phyloP scores from a whole-genome alignment of 1,284 basidiomycete species.

The Puccinia hordei region DNA sequence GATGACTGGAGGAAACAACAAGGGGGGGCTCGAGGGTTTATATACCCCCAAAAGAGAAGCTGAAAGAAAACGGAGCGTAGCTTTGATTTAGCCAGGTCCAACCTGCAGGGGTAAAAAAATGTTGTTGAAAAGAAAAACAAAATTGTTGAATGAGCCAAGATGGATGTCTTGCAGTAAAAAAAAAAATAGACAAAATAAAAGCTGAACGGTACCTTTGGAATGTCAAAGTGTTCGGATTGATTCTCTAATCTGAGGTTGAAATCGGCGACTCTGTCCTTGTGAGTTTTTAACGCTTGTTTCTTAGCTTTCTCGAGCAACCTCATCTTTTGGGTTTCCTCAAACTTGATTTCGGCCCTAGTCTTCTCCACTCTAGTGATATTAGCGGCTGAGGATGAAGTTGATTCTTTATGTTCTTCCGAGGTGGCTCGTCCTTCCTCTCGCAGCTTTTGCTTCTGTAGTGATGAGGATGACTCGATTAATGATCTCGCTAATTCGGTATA shows the following conservation, averaged over 20 bases:
- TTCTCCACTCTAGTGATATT: constrained; percentile 43
- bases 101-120: neutral
- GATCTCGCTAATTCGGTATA: neutral
- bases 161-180: neutral
- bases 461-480: constrained; percentile 3
- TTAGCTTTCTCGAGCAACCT: constrained; percentile 79
- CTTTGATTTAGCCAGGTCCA: constrained; percentile 6
- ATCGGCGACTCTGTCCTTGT: constrained; percentile 92
- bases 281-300: constrained; percentile 79
- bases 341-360: constrained; percentile 52
- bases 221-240: constrained; percentile 88
- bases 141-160: neutral
- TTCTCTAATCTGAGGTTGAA: constrained; percentile 86
- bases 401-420: neutral
- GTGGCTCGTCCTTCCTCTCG: neutral
- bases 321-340: constrained; percentile 52
- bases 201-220: constrained; percentile 70
- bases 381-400: neutral
- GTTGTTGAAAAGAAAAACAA: neutral
- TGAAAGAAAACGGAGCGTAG: neutral
- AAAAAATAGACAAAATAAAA: neutral
- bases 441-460: constrained; percentile 5
- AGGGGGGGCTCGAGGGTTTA: no score
- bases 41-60: no score
- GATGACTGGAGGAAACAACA: no score